Evolutionary conservation across 192 early-diverging fungal genomes (phyloP), one percentile per base, ranked within the genome.

Genomic region (Phlyctochytrium arcticum): DNA sequence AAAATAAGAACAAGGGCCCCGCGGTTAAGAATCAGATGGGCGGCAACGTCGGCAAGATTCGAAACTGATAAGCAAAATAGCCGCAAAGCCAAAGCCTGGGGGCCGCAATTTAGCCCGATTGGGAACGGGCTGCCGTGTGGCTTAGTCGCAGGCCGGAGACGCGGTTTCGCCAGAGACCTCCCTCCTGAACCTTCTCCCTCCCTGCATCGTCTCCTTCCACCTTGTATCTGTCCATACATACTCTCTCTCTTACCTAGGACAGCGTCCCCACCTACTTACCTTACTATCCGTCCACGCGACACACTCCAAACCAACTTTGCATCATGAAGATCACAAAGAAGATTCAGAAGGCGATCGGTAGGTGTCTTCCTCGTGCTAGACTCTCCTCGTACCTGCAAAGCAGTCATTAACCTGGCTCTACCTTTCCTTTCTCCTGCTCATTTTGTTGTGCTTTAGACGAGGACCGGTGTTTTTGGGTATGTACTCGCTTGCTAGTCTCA

Each of bases 241-340:
- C n/a, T n/a, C 15, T 44, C 37, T 44, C 21, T 12, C 12, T 44
- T 44, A 19, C 2, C 39, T 2, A 19, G 39, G 15, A 44, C 39
- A 44, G 2, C 21, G 12, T 42, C 37, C 39, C 39, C 12, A 2
- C 2, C 2, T 19, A 44, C 39, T 2, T 19, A 44, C 2, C 0
- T 2, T 44, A 44, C 39, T 44, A 44, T 44, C 39, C 21, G 12
- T 44, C 12, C 21, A 12, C 21, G 15, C 21, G 15, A 19, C 39
- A 44, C 21, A 2, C 2, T n/a, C 12, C 1, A 2, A 12, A 44
- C 12, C 1, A 2, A 19, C 21, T n/a, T 12, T n/a, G 0, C 39
- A 48, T 2, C 62, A 72, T 80, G 78, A 80, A 80, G 62, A 73
- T 80, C 60, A 74, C 68, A 12, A 59, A 74, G 32, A 80, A 80